Conservation (phyloP, 768 basidiomycete species). For the Gymnopilus dilepis region DNA sequence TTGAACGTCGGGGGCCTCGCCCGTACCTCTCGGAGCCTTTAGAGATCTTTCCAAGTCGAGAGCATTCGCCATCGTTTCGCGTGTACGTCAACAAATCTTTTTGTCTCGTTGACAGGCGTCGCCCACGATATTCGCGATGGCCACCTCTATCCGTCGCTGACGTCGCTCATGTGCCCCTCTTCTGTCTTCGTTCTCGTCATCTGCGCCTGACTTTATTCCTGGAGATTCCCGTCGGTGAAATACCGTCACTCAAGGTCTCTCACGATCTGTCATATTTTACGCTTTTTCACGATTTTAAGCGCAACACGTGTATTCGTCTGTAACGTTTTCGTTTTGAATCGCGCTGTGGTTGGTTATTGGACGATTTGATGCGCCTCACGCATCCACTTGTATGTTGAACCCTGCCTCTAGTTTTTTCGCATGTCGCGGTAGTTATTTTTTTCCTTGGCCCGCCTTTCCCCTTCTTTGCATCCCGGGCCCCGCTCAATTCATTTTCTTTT, state of each 20-base stretch:
- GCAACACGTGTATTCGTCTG: conserved; percentile 19
- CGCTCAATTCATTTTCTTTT: conserved; percentile 12
- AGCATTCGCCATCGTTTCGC: not conserved
- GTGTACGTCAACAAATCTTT: conserved; percentile 8
- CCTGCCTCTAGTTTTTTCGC: conserved; percentile 18
- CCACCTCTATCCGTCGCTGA: conserved; percentile 11
- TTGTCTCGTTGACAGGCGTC: conserved; percentile 7
- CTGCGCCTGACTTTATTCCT: conserved; percentile 7
- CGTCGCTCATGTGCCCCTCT: conserved; percentile 14
- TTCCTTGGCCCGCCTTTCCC: conserved; percentile 8
- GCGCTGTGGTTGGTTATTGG: not conserved
- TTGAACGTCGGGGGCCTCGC: conserved; percentile 1
- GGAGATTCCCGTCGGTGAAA: conserved; percentile 16
- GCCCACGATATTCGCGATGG: conserved; percentile 11
- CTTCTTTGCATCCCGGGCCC: conserved; percentile 12
- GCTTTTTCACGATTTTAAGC: not conserved
- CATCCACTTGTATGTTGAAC: conserved; percentile 3
- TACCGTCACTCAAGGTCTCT: conserved; percentile 13
- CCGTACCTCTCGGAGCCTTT: conserved; percentile 8
- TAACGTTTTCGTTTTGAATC: conserved; percentile 8
- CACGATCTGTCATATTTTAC: conserved; percentile 13
- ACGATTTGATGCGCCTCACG: conserved; percentile 1
- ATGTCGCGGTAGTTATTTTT: conserved; percentile 23
- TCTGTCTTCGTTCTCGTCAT: conserved; percentile 2
- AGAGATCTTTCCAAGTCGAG: conserved; percentile 7